Percentiles rank a stretch among this genome's conserved stretches.
Evolutionary conservation across 1,284 basidiomycete species (phyloP).

Genomic region (Ustilago shanxiensis): DNA sequence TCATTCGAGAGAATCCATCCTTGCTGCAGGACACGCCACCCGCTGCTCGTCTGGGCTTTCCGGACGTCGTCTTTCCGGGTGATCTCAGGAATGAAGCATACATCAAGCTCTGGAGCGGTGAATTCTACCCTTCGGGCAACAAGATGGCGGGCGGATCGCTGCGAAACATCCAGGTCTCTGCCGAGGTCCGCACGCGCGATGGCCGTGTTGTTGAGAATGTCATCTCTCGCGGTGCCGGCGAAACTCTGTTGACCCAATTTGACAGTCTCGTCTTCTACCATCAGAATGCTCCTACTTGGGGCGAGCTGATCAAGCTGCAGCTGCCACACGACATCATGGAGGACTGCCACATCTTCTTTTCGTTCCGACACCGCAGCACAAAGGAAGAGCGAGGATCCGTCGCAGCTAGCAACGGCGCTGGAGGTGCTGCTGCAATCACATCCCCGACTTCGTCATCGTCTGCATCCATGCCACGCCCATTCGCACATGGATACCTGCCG

Average conservation of each 20-base stretch:
- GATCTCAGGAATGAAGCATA: conserved; percentile 94
- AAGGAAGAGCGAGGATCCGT: conserved; percentile 61
- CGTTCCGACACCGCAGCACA: conserved; percentile 83
- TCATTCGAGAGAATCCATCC: conserved; percentile 86
- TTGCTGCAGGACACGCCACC: conserved; percentile 85
- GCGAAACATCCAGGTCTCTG: conserved; percentile 85
- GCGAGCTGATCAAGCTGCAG: conserved; percentile 89
- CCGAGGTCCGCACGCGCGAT: conserved; percentile 84
- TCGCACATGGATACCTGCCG: conserved; percentile 92
- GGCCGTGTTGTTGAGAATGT: conserved; percentile 81
- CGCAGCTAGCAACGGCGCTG: conserved; percentile 25
- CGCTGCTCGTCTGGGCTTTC: conserved; percentile 91
- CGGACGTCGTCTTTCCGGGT: conserved; percentile 94
- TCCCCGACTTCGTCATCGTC: conserved; percentile 21
- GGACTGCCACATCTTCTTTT: conserved; percentile 92
- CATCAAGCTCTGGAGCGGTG: conserved; percentile 75
- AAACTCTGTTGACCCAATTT: conserved; percentile 82
- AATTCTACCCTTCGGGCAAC: conserved; percentile 60
- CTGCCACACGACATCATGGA: conserved; percentile 80
- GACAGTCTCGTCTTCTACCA: conserved; percentile 80
- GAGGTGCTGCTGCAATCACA: neutral
- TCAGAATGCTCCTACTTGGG: conserved; percentile 80
- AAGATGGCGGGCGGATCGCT: conserved; percentile 59
- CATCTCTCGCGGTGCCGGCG: conserved; percentile 87
- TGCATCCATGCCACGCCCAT: conserved; percentile 73